Conservation (phyloP, 306 rosid genomes). For the Medicago arabica region DNA sequence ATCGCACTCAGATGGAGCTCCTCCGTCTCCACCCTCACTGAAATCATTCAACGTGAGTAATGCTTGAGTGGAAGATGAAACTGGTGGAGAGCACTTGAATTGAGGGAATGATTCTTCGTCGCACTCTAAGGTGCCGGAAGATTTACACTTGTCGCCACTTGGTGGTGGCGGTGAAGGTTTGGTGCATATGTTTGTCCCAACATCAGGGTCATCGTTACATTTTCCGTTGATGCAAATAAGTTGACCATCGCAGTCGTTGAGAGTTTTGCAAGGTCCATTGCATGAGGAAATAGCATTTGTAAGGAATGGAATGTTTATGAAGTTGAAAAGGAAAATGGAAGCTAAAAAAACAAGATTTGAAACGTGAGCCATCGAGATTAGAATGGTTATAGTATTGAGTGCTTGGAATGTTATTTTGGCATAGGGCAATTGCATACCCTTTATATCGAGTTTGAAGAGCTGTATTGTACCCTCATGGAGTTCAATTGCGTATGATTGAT, state of each 20-base stretch:
- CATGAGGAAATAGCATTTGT: slow-evolving; percentile 49
- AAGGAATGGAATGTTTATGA: slow-evolving; percentile 5
- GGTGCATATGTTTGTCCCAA: slow-evolving; percentile 47
- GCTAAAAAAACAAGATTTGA: slow-evolving; percentile 1
- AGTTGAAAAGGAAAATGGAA: slow-evolving; percentile 16
- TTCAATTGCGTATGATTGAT: too few relatives aligned
- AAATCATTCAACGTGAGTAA: slow-evolving; percentile 53
- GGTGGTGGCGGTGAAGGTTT: background rate
- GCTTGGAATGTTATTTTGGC: background rate
- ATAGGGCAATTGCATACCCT: background rate
- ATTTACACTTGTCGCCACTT: background rate
- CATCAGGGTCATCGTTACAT: slow-evolving; percentile 58
- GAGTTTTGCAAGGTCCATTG: slow-evolving; percentile 47
- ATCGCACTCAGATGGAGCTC: slow-evolving; percentile 50
- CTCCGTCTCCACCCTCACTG: slow-evolving; percentile 47
- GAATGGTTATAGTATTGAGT: background rate
- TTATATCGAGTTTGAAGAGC: background rate
- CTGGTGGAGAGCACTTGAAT: slow-evolving; percentile 36
- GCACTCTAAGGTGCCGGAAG: slow-evolving; percentile 1
- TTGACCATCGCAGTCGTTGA: slow-evolving; percentile 51
- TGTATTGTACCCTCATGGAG: background rate
- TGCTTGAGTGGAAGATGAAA: slow-evolving; percentile 38
- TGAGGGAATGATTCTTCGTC: slow-evolving; percentile 6
- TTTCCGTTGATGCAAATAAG: slow-evolving; percentile 57
- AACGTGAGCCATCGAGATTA: background rate